Percentiles rank a stretch among this genome's conserved stretches.
Evolutionary conservation across 371 early-diverging fungal species (phyloP).

Genomic region (Encephalitozoon cuniculi): DNA sequence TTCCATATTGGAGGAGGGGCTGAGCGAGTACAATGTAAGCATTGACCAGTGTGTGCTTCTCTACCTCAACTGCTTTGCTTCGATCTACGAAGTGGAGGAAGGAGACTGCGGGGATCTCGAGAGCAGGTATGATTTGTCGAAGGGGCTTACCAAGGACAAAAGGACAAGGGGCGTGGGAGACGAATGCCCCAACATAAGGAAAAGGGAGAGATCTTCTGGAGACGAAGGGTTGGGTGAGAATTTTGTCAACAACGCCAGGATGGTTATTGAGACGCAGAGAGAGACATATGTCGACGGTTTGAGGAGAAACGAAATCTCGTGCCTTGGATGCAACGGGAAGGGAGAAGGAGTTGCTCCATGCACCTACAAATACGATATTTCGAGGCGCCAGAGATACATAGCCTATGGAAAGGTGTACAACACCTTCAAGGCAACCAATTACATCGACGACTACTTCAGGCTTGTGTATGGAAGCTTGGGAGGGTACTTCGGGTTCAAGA

Average conservation of each 20-base stretch:
- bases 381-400: neutral
- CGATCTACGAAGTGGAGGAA: neutral
- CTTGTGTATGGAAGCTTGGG: neutral
- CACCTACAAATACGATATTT: neutral
- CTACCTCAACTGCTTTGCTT: neutral
- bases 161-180: neutral
- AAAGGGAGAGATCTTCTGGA: neutral
- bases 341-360: neutral
- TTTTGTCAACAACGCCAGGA: neutral
- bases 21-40: neutral
- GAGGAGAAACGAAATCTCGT: neutral
- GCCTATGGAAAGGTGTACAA: slow-evolving; percentile 5
- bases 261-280: neutral
- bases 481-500: slow-evolving; percentile 14
- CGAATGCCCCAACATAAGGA: neutral
- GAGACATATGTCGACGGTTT: neutral
- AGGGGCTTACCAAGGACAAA: neutral
- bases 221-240: neutral
- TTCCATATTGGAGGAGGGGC: neutral
- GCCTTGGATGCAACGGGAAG: neutral
- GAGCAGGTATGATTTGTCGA: neutral
- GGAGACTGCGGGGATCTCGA: neutral
- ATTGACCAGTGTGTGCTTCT: slow-evolving; percentile 1
- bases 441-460: neutral
- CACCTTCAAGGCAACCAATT: neutral